Evolutionary conservation across 179 eudicot species (phyloP), one percentile per base, ranked within the genome.

Genomic region (Vitellaria paradoxa): DNA sequence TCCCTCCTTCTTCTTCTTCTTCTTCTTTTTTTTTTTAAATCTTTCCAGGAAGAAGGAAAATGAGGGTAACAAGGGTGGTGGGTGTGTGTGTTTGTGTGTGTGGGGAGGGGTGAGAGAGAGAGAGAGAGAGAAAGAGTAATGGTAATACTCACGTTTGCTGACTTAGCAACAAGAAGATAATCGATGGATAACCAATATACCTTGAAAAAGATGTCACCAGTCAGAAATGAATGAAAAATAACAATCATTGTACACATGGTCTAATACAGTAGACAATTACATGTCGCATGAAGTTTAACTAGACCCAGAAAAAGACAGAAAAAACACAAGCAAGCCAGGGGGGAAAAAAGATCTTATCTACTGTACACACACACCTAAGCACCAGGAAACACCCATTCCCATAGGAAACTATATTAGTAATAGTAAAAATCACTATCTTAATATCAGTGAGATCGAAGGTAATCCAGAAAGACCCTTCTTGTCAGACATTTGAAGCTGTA

Each of bases 131-230:
- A 1, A 3, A 56, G 64, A 45, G 14, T 59, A 57, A 12, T 55
- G 83, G 47, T 8, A 74, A 74, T 75, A 90, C 99, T 87, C 82
- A 95, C 99, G 80, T 91, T 91, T 60, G 99, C 97, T 49, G 97
- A 87, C 79, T 88, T 93, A 0, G 99, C 98, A 70, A 89, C 91
- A 55, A 82, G 61, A 75, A 95, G 99, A 84, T 95, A 95, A 82
- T 95, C 97, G 68, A 93, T 81, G 56, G 82, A 76, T 70, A 95
- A 90, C 99, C 99, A 95, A 80, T 93, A 95, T 63, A 93, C 99
- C 99, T 95, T 72, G 76, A 50, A 85, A 70, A 77, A 67, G 64
- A 74, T 20, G 53, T n/a, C 23, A 55, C 15, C 24, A 14, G 49
- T 67, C 30, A 72, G 82, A 26, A 73, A 68, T 21, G 8, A 1